Conservation (phyloP, 2,329 filamentous ascomycete species). For the Colletotrichum nymphaeae region DNA sequence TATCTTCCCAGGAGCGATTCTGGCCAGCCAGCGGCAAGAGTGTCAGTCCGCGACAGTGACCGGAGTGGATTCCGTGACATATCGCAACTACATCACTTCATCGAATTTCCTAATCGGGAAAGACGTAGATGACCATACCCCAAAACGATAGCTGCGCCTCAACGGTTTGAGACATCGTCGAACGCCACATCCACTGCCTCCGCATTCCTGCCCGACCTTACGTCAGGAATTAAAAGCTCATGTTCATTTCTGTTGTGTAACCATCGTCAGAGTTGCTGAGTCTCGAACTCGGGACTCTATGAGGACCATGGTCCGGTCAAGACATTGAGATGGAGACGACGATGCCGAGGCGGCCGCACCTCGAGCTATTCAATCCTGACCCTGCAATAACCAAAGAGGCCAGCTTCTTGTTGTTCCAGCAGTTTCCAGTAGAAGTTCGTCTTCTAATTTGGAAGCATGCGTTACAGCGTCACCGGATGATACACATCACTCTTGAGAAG, state of each 20-base stretch:
- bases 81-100: background rate
- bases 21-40: too few relatives aligned
- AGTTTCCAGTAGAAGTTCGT: conserved; percentile 10
- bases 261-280: background rate
- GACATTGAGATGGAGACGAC: background rate
- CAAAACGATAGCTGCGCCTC: conserved; percentile 2
- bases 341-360: conserved; percentile 18
- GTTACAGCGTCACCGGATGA: conserved; percentile 7
- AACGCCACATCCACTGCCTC: conserved; percentile 6
- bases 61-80: background rate
- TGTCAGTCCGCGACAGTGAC: background rate
- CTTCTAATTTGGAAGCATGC: conserved; percentile 12
- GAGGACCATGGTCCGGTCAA: background rate
- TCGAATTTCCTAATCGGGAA: background rate
- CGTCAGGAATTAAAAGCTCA: background rate
- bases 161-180: conserved; percentile 14
- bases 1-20: too few relatives aligned
- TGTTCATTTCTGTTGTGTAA: background rate
- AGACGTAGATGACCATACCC: background rate
- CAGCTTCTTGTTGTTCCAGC: background rate
- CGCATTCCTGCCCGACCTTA: background rate
- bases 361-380: conserved; percentile 21
- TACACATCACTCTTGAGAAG: background rate
- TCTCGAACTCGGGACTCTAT: background rate
- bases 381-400: background rate